Percentiles rank a stretch among this genome's conserved stretches.
Evolutionary conservation across 495 filamentous ascomycete genomes (phyloP).

Genomic region (Penicillium canariense): DNA sequence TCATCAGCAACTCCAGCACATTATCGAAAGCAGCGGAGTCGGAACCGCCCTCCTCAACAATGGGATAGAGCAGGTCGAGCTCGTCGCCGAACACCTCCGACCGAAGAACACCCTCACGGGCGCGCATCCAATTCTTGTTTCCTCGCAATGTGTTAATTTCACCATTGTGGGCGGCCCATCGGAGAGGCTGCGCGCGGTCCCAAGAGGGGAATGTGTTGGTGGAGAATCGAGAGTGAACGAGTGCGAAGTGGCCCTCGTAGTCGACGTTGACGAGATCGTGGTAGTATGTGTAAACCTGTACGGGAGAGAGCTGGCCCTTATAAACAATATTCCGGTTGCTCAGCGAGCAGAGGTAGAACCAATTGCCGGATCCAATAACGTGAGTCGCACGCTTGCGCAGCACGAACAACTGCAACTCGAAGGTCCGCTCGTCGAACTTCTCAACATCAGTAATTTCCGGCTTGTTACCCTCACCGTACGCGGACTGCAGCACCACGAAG

Average conservation of each 20-base stretch:
- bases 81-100: slow-evolving; percentile 92
- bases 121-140: slow-evolving; percentile 99
- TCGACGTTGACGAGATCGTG: slow-evolving; percentile 96
- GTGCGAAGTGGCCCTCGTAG: slow-evolving; percentile 95
- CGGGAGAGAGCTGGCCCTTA: slow-evolving; percentile 94
- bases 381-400: slow-evolving; percentile 94
- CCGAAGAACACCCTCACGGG: slow-evolving; percentile 92
- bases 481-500: slow-evolving; percentile 84
- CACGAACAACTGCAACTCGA: slow-evolving; percentile 92
- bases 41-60: slow-evolving; percentile 96
- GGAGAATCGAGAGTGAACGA: slow-evolving; percentile 97
- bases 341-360: slow-evolving; percentile 98
- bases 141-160: slow-evolving; percentile 98
- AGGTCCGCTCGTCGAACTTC: slow-evolving; percentile 77
- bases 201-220: slow-evolving; percentile 99
- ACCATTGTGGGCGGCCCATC: slow-evolving; percentile 98
- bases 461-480: slow-evolving; percentile 82
- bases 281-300: slow-evolving; percentile 99
- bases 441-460: slow-evolving; percentile 77
- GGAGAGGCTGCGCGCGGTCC: slow-evolving; percentile 95
- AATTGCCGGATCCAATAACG: slow-evolving; percentile 92
- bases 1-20: slow-evolving; percentile 88
- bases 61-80: slow-evolving; percentile 87
- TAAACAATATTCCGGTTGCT: slow-evolving; percentile 99
- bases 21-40: slow-evolving; percentile 99